These are phyloP conservation scores for Populus euphratica DNA, from an alignment of 345 rosid genomes.

Conservation along the genomic window DNA sequence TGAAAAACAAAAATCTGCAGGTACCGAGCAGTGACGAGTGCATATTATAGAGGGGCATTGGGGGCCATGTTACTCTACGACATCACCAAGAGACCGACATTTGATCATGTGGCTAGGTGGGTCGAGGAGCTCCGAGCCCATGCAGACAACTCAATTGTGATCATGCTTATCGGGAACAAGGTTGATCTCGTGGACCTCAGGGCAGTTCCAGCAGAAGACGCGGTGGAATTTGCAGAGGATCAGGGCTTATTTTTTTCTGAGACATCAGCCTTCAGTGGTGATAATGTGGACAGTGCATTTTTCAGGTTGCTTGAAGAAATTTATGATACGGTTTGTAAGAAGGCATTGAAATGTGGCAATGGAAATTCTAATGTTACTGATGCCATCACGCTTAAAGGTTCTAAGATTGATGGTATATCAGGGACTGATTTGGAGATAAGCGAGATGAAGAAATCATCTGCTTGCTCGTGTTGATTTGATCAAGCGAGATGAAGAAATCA, in stretches of 20 bases:
- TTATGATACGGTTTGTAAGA: constrained; percentile 45
- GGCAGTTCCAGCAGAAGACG: constrained; percentile 67
- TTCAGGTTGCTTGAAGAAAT: constrained; percentile 61
- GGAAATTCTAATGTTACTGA: constrained; percentile 27
- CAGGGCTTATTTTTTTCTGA: constrained; percentile 75
- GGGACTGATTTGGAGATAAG: constrained; percentile 61
- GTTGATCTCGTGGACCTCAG: constrained; percentile 61
- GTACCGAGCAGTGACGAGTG: constrained; percentile 81
- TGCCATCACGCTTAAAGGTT: constrained; percentile 43
- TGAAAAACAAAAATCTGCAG: constrained; percentile 19
- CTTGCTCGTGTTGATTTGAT: constrained; percentile 52
- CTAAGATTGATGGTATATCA: constrained; percentile 53
- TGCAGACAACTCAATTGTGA: constrained; percentile 72
- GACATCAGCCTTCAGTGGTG: constrained; percentile 75
- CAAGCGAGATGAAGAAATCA: constrained; percentile 45
- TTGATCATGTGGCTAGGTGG: constrained; percentile 37
- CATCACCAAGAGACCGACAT: constrained; percentile 54
- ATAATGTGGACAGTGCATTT: constrained; percentile 70
- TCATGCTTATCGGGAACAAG: constrained; percentile 75
- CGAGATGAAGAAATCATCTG: constrained; percentile 45
- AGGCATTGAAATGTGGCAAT: constrained; percentile 34
- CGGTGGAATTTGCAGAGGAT: constrained; percentile 74
- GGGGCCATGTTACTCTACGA: constrained; percentile 79
- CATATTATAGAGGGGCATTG: constrained; percentile 69
- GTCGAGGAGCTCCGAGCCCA: constrained; percentile 41